Base-by-base conservation (phyloP, 805 yeast genomes). In the Teunomyces cretensis region DNA sequence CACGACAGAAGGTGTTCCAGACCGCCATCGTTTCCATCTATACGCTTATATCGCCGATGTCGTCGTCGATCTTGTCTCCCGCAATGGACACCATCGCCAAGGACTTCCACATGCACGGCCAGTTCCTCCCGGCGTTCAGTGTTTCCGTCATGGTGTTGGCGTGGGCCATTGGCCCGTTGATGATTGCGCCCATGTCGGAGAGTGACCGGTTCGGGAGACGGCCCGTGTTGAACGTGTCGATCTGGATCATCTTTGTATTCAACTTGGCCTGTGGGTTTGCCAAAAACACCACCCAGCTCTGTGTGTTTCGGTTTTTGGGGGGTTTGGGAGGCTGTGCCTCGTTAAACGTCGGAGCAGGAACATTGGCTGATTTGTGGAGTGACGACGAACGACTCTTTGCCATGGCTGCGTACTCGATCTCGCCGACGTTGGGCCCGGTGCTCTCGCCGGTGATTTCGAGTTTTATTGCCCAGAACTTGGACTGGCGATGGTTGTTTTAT, bases 281-380 rank as follows among this genome's bases (percentile, higher is more conserved):
- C 8, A 54, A 60, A 39, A 61, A 53, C 33, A 62, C 69, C 1
- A 54, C 65, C 9, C 72, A 67, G 47, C 52, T 70, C 48, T 52
- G 67, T 46, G 51, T 67, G 9, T 62, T 60, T 36, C 40, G 74
- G 14, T 70, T 70, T 30, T 37, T 65, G 9, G 67, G 69, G 0
- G 75, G 75, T 1, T 54, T 69, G 14, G 65, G 67, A 44, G 70
- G 72, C n/a, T 66, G 68, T 28, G 63, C 68, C 4, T 62, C 74
- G 0, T 51, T 70, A 47, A 67, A 65, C 42, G 71, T 69, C 1
- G 67, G 72, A 12, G 73, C 74, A 9, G 74, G 72, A 1, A 66
- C 67, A 1, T 55, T 69, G 15, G 62, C 68, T 14, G 75, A 70
- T 50, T 54, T 70, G 45, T 68, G 54, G 46, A 68, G 62, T 30